phyloP scores from a whole-genome alignment of 2,329 filamentous ascomycete genomes.

The Nannizziopsis arthrosporioides region DNA sequence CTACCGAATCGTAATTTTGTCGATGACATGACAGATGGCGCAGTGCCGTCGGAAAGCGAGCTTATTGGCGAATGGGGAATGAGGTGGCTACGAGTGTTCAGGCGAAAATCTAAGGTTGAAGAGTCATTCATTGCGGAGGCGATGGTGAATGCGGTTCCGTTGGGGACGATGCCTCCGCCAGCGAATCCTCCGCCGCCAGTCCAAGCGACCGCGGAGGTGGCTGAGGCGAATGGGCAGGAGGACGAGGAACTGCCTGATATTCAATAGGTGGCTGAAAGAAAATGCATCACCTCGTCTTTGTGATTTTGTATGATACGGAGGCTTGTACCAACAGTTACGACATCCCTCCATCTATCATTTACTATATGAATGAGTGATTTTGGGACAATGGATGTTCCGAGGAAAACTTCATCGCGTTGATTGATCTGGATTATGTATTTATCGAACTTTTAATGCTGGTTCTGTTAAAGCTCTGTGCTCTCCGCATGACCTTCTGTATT shows the following conservation, averaged over 20 bases:
- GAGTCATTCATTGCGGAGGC: constrained; percentile 56
- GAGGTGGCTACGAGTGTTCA: constrained; percentile 77
- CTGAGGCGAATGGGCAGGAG: neutral
- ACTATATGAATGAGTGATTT: too few relatives aligned
- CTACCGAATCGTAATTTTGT: constrained; percentile 45
- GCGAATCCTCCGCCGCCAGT: constrained; percentile 1
- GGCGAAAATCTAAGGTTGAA: constrained; percentile 71
- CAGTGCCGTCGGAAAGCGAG: constrained; percentile 45
- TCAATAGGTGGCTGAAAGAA: neutral
- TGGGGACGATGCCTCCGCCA: constrained; percentile 29
- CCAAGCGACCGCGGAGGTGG: neutral
- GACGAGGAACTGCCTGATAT: neutral
- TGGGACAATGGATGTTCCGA: too few relatives aligned
- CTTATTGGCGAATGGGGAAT: constrained; percentile 69
- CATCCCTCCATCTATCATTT: too few relatives aligned
- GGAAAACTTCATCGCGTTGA: too few relatives aligned
- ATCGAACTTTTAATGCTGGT: too few relatives aligned
- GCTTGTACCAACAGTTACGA: too few relatives aligned
- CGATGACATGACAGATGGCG: constrained; percentile 55
- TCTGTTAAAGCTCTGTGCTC: too few relatives aligned
- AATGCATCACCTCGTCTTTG: too few relatives aligned
- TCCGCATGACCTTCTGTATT: too few relatives aligned
- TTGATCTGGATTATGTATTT: too few relatives aligned
- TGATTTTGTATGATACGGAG: too few relatives aligned
- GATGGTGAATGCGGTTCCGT: constrained; percentile 38